These are phyloP conservation scores for Pisolithus albus DNA, from an alignment of 768 basidiomycete genomes.

Conservation along the genomic window DNA sequence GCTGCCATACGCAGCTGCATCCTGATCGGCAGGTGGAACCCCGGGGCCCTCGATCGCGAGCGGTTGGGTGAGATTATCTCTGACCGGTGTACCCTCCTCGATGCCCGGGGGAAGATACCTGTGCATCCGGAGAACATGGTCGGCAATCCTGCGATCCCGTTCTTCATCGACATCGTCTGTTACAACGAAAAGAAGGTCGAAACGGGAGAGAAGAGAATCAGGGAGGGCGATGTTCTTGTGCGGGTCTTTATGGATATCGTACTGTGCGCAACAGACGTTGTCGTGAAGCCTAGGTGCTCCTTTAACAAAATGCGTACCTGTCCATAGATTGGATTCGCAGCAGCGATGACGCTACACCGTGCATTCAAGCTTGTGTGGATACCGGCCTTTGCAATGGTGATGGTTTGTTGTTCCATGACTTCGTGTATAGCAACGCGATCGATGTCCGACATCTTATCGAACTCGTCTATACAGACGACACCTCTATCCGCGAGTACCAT, in stretches of 20 bases:
- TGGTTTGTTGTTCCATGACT: conserved; percentile 99
- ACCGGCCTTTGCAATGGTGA: conserved; percentile 98
- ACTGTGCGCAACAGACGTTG: conserved; percentile 41
- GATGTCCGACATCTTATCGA: conserved; percentile 99
- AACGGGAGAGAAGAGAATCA: conserved; percentile 96
- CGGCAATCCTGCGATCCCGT: conserved; percentile 89
- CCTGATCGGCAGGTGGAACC: conserved; percentile 32
- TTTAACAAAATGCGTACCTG: conserved; percentile 50
- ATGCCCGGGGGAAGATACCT: conserved; percentile 93
- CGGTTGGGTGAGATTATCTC: conserved; percentile 83
- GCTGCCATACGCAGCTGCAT: conserved; percentile 13
- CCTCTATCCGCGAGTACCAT: conserved; percentile 99
- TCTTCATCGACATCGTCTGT: conserved; percentile 97
- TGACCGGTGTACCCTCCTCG: conserved; percentile 89
- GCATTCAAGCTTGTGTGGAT: conserved; percentile 98
- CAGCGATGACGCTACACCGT: conserved; percentile 94
- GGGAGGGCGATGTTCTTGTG: conserved; percentile 98
- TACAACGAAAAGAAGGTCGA: conserved; percentile 95
- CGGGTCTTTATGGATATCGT: conserved; percentile 99
- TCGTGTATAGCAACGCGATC: conserved; percentile 99
- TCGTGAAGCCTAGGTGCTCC: conserved; percentile 3
- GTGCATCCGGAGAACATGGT: conserved; percentile 96
- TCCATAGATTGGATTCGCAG: conserved; percentile 97
- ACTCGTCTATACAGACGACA: conserved; percentile 99
- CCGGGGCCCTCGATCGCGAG: conserved; percentile 79